phyloP scores from a whole-genome alignment of 139 green algal genomes.

The Spirogloea muscicola region DNA sequence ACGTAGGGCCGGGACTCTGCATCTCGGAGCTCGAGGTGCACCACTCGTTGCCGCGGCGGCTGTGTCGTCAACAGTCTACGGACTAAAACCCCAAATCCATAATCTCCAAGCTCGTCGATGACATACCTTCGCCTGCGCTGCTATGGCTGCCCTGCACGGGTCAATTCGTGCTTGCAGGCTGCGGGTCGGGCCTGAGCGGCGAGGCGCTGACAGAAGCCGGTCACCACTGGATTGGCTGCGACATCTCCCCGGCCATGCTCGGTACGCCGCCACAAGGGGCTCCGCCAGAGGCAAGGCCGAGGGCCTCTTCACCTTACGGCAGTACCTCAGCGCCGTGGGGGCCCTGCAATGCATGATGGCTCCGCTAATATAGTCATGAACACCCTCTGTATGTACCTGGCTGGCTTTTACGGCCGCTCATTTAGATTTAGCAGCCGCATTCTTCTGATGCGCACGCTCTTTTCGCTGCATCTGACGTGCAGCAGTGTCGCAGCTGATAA shows the following conservation, averaged over 20 bases:
- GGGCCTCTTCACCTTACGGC: no score
- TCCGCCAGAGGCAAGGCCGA: neutral
- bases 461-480: no score
- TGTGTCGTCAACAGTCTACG: neutral
- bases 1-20: neutral
- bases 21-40: neutral
- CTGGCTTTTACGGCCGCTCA: no score
- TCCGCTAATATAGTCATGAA: no score
- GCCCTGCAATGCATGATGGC: no score
- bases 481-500: no score
- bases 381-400: no score
- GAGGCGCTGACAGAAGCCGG: slow-evolving; percentile 61
- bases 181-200: slow-evolving; percentile 83
- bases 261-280: neutral
- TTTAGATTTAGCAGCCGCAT: no score
- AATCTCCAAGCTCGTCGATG: no score
- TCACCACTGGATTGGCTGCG: slow-evolving; percentile 81
- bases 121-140: neutral
- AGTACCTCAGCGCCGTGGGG: no score
- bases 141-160: neutral
- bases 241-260: slow-evolving; percentile 67
- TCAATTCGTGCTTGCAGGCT: slow-evolving; percentile 52
- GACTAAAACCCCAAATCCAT: no score
- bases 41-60: neutral
- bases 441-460: no score